Conservation (phyloP, 257 asterid species). For the Solanum habrochaites region DNA sequence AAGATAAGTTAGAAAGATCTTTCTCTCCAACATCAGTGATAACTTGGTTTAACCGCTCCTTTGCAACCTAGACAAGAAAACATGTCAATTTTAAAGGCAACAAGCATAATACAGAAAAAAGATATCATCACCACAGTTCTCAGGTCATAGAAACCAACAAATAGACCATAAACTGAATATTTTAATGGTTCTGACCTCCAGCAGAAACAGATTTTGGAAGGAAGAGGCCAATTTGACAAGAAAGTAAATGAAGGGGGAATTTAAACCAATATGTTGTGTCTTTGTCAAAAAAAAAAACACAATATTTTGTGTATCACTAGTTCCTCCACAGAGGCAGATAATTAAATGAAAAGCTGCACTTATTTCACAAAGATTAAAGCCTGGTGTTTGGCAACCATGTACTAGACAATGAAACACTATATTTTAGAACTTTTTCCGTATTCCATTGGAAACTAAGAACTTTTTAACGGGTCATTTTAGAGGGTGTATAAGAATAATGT, state of each 20-base stretch:
- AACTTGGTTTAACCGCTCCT: conserved; percentile 71
- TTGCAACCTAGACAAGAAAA: conserved; percentile 49
- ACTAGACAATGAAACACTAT: neutral
- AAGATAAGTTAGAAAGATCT: conserved; percentile 41
- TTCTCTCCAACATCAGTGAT: conserved; percentile 64
- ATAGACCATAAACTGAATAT: neutral
- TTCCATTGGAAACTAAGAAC: neutral
- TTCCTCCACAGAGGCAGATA: neutral
- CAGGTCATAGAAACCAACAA: neutral
- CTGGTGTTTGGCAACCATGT: neutral
- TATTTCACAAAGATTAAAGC: neutral
- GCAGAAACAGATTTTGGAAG: neutral
- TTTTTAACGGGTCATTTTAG: neutral
- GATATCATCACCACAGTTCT: neutral
- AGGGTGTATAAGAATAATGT: neutral
- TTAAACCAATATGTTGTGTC: neutral
- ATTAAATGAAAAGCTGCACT: neutral
- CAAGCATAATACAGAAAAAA: neutral
- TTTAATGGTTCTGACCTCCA: neutral
- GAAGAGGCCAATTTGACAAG: neutral
- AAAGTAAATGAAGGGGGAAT: neutral
- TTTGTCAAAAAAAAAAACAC: neutral
- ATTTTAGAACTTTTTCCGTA: neutral
- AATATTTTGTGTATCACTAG: neutral
- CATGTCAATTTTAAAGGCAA: conserved; percentile 9